These are phyloP conservation scores for Pholiota adiposa DNA, from an alignment of 1,284 basidiomycete species.

Conservation along the genomic window DNA sequence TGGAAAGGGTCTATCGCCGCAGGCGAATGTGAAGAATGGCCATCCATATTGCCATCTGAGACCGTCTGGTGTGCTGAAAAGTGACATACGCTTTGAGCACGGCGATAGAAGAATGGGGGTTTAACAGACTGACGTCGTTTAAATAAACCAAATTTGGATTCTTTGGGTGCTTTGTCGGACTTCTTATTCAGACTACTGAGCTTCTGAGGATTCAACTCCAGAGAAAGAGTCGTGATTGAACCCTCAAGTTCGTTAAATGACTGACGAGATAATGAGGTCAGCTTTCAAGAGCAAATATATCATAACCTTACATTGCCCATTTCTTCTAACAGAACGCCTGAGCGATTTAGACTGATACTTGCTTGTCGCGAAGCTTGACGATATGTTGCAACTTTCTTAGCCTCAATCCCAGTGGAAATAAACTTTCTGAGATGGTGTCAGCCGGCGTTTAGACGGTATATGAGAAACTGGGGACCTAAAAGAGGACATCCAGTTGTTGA, in stretches of 20 bases:
- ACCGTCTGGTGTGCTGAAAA: constrained; percentile 10
- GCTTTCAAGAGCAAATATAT: neutral
- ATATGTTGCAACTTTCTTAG: constrained; percentile 51
- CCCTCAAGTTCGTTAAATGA: constrained; percentile 23
- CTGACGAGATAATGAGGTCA: constrained; percentile 9
- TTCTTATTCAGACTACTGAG: constrained; percentile 40
- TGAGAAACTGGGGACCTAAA: constrained; percentile 54
- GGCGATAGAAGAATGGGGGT: neutral
- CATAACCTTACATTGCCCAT: constrained; percentile 56
- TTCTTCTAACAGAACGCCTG: constrained; percentile 58
- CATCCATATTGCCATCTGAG: constrained; percentile 6
- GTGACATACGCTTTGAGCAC: constrained; percentile 5
- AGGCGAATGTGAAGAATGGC: constrained; percentile 10
- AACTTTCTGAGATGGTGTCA: constrained; percentile 52
- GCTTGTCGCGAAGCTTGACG: constrained; percentile 42
- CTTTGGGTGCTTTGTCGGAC: constrained; percentile 52
- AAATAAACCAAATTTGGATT: constrained; percentile 57
- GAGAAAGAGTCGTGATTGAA: constrained; percentile 17
- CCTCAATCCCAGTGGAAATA: constrained; percentile 51
- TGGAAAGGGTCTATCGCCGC: constrained; percentile 19
- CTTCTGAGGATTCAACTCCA: constrained; percentile 24
- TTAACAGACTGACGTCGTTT: constrained; percentile 49
- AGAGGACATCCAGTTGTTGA: constrained; percentile 72
- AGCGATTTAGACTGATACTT: constrained; percentile 47
- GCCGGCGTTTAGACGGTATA: neutral